Conservation (phyloP, 2,329 filamentous ascomycete genomes). For the Botrytis deweyae region DNA sequence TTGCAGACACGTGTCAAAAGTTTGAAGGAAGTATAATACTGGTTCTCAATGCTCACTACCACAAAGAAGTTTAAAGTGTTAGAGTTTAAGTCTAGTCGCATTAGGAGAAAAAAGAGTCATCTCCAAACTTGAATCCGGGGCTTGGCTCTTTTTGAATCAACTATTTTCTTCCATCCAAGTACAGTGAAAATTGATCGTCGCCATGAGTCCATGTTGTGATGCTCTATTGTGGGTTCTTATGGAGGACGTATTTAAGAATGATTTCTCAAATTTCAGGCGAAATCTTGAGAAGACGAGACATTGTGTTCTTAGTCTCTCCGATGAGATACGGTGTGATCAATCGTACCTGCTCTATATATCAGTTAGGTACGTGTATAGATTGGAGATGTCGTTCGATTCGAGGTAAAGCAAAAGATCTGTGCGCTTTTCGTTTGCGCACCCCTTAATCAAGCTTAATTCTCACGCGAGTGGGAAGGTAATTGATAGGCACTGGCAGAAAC, state of each 20-base stretch:
- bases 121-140: neutral
- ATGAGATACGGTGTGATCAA: no score
- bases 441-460: slow-evolving; percentile 8
- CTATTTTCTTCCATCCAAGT: neutral
- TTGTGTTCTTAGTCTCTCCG: neutral
- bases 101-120: neutral
- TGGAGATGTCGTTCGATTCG: neutral
- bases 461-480: neutral
- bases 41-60: neutral
- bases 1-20: neutral
- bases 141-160: neutral
- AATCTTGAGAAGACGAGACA: neutral
- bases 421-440: neutral
- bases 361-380: neutral
- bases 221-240: neutral
- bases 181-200: no score
- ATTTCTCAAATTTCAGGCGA: no score
- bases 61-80: neutral
- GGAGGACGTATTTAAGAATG: neutral
- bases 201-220: neutral
- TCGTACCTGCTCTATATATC: neutral
- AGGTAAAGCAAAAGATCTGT: neutral
- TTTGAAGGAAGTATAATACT: neutral
- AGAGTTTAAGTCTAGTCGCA: neutral
- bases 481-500: neutral